These are phyloP conservation scores for Plasmodium ovale DNA, from an alignment of 169 alveolate genomes.

Conservation along the genomic window DNA sequence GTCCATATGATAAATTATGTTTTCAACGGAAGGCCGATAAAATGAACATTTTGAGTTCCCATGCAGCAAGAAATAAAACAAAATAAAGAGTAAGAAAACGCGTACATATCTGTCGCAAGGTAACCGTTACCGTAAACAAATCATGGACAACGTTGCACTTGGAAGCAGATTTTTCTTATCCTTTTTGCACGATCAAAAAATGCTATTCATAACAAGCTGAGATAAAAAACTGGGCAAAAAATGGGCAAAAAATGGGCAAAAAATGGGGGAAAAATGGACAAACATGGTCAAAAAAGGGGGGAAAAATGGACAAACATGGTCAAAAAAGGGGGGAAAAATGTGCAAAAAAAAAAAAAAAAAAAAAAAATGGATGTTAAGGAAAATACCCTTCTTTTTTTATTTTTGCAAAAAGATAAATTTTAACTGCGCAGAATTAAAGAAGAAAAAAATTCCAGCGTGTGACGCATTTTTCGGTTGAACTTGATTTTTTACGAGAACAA, in stretches of 20 bases:
- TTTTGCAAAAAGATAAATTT: too few species aligned
- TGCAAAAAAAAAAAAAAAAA: background rate
- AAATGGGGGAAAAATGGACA: background rate
- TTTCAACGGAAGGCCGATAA: too few species aligned
- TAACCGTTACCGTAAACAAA: background rate
- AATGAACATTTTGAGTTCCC: too few species aligned
- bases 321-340: too few species aligned
- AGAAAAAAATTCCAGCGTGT: too few species aligned
- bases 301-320: background rate
- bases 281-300: background rate
- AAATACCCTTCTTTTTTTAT: too few species aligned
- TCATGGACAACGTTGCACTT: conserved; percentile 29
- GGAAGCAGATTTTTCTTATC: conserved; percentile 18
- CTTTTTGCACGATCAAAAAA: background rate
- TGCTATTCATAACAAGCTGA: background rate
- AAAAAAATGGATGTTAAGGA: background rate
- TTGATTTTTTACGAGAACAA: too few species aligned
- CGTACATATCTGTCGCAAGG: background rate
- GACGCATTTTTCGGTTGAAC: too few species aligned
- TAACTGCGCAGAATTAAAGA: too few species aligned
- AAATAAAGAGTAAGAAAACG: background rate
- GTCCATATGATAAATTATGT: too few species aligned
- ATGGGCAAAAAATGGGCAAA: background rate
- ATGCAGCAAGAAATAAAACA: too few species aligned
- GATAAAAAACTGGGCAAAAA: background rate